Evolutionary conservation across 345 rosid genomes (phyloP).

Genomic region (Ailanthus altissimus): DNA sequence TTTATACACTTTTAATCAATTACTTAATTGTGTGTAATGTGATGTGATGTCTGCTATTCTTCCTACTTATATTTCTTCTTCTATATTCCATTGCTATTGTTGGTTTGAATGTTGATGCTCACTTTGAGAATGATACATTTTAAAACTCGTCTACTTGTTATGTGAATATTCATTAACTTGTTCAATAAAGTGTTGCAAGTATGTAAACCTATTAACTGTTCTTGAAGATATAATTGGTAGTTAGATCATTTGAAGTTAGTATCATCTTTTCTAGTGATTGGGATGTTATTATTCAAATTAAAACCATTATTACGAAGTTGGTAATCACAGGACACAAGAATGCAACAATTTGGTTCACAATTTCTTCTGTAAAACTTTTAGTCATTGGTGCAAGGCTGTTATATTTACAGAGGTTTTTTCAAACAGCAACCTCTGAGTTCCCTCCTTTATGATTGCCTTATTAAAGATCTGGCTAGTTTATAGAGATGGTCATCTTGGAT

Average conservation of each 20-base stretch:
- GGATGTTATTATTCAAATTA: background rate
- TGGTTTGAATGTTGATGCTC: background rate
- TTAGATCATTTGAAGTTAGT: background rate
- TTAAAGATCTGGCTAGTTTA: background rate
- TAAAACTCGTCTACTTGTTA: background rate
- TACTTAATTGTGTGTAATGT: background rate
- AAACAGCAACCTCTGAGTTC: background rate
- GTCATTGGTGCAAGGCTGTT: background rate
- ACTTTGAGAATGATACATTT: background rate
- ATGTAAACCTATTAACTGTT: background rate
- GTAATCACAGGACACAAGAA: background rate
- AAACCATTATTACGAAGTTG: background rate
- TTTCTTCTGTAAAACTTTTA: background rate
- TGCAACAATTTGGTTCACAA: background rate
- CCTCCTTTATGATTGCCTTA: background rate
- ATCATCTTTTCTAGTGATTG: background rate
- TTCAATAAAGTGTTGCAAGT: background rate
- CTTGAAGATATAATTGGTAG: background rate
- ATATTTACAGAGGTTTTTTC: background rate
- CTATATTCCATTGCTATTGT: background rate
- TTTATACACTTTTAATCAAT: background rate
- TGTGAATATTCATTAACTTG: background rate
- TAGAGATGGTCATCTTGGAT: background rate
- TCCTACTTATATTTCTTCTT: background rate
- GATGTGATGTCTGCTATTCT: slow-evolving; percentile 5